phyloP scores from a whole-genome alignment of 306 rosid species.

The Dalbergia cultrata region DNA sequence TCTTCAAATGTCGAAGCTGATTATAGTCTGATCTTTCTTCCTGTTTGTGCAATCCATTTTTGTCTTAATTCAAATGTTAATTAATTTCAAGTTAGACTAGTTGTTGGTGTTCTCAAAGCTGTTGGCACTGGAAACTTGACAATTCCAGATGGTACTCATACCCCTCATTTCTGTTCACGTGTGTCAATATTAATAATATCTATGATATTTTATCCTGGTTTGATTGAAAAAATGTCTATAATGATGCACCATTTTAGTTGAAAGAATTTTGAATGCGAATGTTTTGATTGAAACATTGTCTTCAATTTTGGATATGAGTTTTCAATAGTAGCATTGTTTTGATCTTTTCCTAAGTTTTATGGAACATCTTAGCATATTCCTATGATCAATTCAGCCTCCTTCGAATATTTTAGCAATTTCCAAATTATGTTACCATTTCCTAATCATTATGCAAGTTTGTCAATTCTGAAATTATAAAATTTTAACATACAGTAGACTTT shows the following conservation, averaged over 20 bases:
- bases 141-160: constrained; percentile 65
- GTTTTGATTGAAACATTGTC: no score
- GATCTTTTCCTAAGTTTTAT: no score
- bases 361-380: no score
- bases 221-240: constrained; percentile 25
- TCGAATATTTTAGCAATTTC: no score
- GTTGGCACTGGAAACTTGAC: constrained; percentile 79
- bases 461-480: no score
- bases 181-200: not conserved
- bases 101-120: constrained; percentile 86
- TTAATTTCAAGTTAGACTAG: constrained; percentile 77
- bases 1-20: not conserved
- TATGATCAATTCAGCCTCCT: no score
- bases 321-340: no score
- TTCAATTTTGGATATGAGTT: no score
- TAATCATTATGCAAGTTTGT: no score
- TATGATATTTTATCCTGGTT: not conserved
- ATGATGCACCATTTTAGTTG: constrained; percentile 63
- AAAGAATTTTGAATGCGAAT: constrained; percentile 84
- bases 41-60: constrained; percentile 4
- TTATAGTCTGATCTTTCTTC: not conserved
- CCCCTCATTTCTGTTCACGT: constrained; percentile 4
- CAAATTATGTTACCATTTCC: no score
- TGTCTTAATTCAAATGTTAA: constrained; percentile 25
- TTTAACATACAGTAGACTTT: no score